These are phyloP conservation scores for Escovopsis sp. DNA, from an alignment of 2,329 filamentous ascomycete genomes.

Conservation along the genomic window DNA sequence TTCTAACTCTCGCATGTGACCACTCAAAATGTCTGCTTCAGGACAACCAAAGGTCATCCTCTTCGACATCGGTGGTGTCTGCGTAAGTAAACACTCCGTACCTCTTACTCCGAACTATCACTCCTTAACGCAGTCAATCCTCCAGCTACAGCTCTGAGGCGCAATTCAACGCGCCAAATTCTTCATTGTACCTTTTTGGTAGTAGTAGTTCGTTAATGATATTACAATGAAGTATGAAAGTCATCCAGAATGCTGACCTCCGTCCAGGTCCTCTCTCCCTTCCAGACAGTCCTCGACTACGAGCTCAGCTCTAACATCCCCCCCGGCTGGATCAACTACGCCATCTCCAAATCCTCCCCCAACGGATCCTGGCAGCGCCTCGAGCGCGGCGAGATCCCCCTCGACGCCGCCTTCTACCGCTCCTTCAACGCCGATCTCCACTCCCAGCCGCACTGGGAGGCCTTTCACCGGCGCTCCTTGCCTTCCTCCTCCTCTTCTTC, in stretches of 20 bases:
- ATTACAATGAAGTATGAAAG: too few relatives aligned
- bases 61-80: conserved; percentile 94
- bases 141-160: too few relatives aligned
- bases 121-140: too few relatives aligned
- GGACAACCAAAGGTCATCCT: conserved; percentile 58
- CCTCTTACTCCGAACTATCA: too few relatives aligned
- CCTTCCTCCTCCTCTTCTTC: too few relatives aligned
- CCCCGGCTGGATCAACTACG: conserved; percentile 79
- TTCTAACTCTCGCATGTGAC: too few relatives aligned
- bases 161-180: too few relatives aligned
- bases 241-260: neutral
- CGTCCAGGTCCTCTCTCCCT: conserved; percentile 67
- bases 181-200: too few relatives aligned
- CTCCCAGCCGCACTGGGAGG: conserved; percentile 49
- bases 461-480: conserved; percentile 34
- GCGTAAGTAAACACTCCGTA: conserved; percentile 54
- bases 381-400: conserved; percentile 65
- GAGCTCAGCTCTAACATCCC: conserved; percentile 65
- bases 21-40: conserved; percentile 23
- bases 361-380: conserved; percentile 76
- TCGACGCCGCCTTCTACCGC: conserved; percentile 61
- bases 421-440: conserved; percentile 64
- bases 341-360: conserved; percentile 64
- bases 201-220: too few relatives aligned
- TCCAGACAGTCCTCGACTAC: conserved; percentile 87